Base-by-base conservation (phyloP, 1,284 basidiomycete species). In the Puccinia triticina region DNA sequence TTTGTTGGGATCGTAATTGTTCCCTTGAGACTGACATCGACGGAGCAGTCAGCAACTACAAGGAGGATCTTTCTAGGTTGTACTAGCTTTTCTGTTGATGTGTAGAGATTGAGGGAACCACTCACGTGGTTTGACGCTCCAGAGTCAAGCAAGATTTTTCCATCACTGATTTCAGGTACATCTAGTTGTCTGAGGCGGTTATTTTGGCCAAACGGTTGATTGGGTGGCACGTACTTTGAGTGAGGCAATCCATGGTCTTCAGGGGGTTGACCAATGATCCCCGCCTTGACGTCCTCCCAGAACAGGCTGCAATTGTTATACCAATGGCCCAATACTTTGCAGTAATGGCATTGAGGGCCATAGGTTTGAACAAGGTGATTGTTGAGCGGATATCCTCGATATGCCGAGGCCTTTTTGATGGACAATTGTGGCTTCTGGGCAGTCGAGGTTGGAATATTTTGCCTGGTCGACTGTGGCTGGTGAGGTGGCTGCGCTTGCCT, bases 51-150 rank as follows among this genome's bases (percentile, higher is more conserved):
- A 57, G 43, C 34, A 37, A 57, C 46, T 26, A 50, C 72, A 26
- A 74, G 32, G 1, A 10, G 48, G 5, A 53, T 16, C 34, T 1
- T 14, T 26, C 43, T 50, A 29, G 43, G 26, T 16, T 10, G 1
- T 12, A 8, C 10, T 14, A 57, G 29, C 16, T 26, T 10, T 66
- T 37, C 18, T 1, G 1, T 18, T 4, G 2, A 26, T 2, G n/a
- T 21, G n/a, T 29, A 71, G 21, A 18, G 8, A 11, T 50, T 5
- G 10, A 40, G 34, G 2, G 46, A 5, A 0, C 73, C 73, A 59
- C 73, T 75, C 53, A 75, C 73, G 32, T 75, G 73, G 2, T 23
- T 57, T 3, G 32, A 32, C 3, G 73, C 73, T n/a, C 50, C 73
- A 1, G 53, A 75, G 53, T 75, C 73, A 3, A 71, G 23, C 2